Base-by-base conservation (phyloP, 345 rosid genomes). In the Lepidium sativum region DNA sequence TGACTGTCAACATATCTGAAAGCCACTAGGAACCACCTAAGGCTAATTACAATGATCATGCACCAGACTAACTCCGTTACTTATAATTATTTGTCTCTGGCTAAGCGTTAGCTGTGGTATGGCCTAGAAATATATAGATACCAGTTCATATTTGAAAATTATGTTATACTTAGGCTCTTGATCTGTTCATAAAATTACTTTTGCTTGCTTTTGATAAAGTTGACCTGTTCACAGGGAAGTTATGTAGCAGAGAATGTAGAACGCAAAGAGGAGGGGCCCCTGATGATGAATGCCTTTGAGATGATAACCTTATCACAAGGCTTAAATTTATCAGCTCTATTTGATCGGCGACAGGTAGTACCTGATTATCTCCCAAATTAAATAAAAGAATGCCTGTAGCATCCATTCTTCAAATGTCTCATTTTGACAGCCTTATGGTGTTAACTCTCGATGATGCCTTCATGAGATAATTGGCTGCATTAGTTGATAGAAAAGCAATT, bases 301-400 rank as follows among this genome's bases (percentile, higher is more conserved):
- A 86, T 94, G 92, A 92, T 92, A 45, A 86, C 94, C 11, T 80
- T 92, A 64, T 92, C 96, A n/a, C 98, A 92, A 75, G 98, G 96
- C 54, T 77, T 89, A 78, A 94, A 94, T 74, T 78, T 94, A 57
- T 88, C 96, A 18, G 95, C 88, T 34, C 78, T 94, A 62, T 94
- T 94, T 81, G 97, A 94, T 50, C 80, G 96, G 77, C 80, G 76
- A 56, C 96, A 83, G 96, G 97, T 92, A 78, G 8, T 56, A 38
- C 38, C 33, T 60, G 6, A 34, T 43, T 56, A 51, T 48, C 25
- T 48, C 35, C 34, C 7, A 23, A 14, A 21, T 48, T 35, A 6
- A 9, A 59, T 41, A 56, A 21, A 29, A 43, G 18, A 60, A 33
- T 45, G 6, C 34, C 54, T 3, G 44, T 44, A 47, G 54, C 15